Percentiles rank a stretch among this genome's conserved stretches.
These are phyloP conservation scores for Gynandropsis gynandra DNA, from an alignment of 345 rosid genomes.

Conservation along the genomic window DNA sequence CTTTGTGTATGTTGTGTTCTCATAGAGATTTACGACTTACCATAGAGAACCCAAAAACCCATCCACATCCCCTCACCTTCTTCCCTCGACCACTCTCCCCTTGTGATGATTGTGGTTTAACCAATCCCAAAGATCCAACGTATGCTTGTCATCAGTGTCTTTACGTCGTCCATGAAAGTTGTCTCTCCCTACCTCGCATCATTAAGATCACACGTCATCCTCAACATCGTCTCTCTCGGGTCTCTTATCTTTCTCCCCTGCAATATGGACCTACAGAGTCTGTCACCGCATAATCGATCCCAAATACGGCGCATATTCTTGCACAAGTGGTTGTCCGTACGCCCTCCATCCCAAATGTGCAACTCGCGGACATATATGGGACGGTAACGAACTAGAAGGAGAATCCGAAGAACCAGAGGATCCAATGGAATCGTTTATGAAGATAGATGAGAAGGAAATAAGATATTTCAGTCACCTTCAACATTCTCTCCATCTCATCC, in stretches of 20 bases:
- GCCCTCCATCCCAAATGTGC: conserved; percentile 15
- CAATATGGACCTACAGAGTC: not conserved
- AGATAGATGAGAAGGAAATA: not conserved
- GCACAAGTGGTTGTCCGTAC: too few relatives aligned
- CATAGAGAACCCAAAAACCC: conserved; percentile 4
- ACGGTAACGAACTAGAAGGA: conserved; percentile 1
- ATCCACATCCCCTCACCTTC: conserved; percentile 3
- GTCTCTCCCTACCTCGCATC: too few relatives aligned
- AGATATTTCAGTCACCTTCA: too few relatives aligned
- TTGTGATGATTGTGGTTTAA: conserved; percentile 19
- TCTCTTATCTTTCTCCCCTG: not conserved
- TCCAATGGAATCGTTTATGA: not conserved
- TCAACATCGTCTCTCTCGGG: too few relatives aligned
- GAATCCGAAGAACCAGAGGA: not conserved
- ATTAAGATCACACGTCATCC: too few relatives aligned
- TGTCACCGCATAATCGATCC: conserved; percentile 1
- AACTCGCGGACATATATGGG: not conserved
- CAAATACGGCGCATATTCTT: not conserved
- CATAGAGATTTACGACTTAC: not conserved
- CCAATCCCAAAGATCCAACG: not conserved
- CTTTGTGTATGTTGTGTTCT: conserved; percentile 5
- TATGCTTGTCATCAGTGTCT: too few relatives aligned
- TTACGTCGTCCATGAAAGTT: too few relatives aligned
- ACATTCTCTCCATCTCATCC: not conserved
- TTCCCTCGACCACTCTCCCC: conserved; percentile 3